A percentile compares a stretch with the other conserved stretches of the same genome.
phyloP scores from a whole-genome alignment of 2,329 filamentous ascomycete species.

The Ophiocordyceps camponoti-leonardi region DNA sequence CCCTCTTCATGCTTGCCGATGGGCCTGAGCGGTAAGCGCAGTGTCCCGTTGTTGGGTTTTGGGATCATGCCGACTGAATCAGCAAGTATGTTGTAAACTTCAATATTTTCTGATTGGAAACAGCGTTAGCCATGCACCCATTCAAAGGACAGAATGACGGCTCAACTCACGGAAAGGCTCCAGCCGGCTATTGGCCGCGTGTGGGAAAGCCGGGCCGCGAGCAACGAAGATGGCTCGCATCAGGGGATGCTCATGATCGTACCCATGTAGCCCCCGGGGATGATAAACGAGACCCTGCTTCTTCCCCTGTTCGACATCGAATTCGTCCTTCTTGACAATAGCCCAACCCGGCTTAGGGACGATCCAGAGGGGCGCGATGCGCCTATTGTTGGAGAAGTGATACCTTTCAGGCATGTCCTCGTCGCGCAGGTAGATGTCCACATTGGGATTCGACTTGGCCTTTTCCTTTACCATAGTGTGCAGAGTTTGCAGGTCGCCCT shows the following conservation, averaged over 20 bases:
- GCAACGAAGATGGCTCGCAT: slow-evolving; percentile 96
- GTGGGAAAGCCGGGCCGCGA: slow-evolving; percentile 79
- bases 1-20: slow-evolving; percentile 42
- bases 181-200: slow-evolving; percentile 62
- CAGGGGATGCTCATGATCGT: slow-evolving; percentile 83
- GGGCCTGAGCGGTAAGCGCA: slow-evolving; percentile 52
- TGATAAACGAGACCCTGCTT: slow-evolving; percentile 51
- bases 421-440: slow-evolving; percentile 77
- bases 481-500: slow-evolving; percentile 45
- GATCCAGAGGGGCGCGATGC: slow-evolving; percentile 91
- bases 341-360: slow-evolving; percentile 87
- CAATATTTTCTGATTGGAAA: slow-evolving; percentile 55
- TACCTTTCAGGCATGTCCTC: slow-evolving; percentile 83
- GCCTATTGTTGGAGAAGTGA: slow-evolving; percentile 73
- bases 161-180: slow-evolving; percentile 60
- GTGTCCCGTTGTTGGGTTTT: slow-evolving; percentile 71
- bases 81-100: slow-evolving; percentile 90
- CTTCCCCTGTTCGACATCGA: slow-evolving; percentile 50
- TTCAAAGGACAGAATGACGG: too few species aligned
- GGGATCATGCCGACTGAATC: slow-evolving; percentile 65
- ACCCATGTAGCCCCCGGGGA: slow-evolving; percentile 78
- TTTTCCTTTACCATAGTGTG: slow-evolving; percentile 44
- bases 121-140: neutral
- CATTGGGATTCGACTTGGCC: slow-evolving; percentile 43
- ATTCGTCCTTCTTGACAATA: slow-evolving; percentile 65